Evolutionary conservation across 176 grass and related monocot species (phyloP), one percentile per base, ranked within the genome.

Genomic region (Rhynchospora pubera): DNA sequence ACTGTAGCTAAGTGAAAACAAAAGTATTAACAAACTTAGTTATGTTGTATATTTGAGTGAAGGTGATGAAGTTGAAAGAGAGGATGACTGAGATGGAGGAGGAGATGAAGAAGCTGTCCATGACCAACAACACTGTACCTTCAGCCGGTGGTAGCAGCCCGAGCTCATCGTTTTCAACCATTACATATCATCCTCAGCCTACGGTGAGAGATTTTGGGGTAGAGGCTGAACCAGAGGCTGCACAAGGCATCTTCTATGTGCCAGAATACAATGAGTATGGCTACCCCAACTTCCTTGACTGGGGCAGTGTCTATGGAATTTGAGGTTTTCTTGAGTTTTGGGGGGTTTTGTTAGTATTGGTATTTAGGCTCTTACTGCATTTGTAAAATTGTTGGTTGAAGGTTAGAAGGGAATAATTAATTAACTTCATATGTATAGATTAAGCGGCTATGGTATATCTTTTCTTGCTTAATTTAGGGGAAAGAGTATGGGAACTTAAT

Each of bases 131-230:
- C 18, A 77, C 10, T 1, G 21, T 71, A 5, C 23, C 80, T 24
- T 89, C 77, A 28, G 88, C 56, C 0, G 83, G 76, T 2, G 72
- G 83, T 46, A 87, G 90, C 80, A 99, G 96, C 83, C 96, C 96
- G 19, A 93, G 84, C 87, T 95, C 92, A 4, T 95, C 91, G 6
- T 93, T 97, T 84, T 97, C 96, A 16, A 93, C 89, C 19, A 85
- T 91, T 44, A 99, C 92, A 21, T 79, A 92, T 86, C 89, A 90
- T 51, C 42, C 84, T 28, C 77, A 53, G 57, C 74, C 86, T 47
- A 43, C 89, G 16, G 68, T 84, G 28, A 78, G 77, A 48, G 87
- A 98, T 52, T 90, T 93, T 65, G 96, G 91, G 50, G 86, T 66
- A 12, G 87, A 87, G 80, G 83, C 84, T 48, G 87, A 90, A 79